Conservation (phyloP, 1,284 basidiomycete genomes). For the Meira miltonrushii region DNA sequence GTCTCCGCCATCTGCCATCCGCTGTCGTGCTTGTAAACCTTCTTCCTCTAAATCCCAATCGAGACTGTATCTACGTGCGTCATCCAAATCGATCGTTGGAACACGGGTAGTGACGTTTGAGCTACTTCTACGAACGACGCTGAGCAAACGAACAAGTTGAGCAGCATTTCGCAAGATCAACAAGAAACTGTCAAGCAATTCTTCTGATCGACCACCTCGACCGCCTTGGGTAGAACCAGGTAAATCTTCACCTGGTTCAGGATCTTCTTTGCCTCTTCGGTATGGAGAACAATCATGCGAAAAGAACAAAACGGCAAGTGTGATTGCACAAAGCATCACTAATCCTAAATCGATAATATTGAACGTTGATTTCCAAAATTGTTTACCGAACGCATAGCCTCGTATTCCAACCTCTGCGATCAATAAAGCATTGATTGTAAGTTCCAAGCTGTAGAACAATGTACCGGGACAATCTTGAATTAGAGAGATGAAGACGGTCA, state of each 20-base stretch:
- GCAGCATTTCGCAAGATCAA: slow-evolving; percentile 47
- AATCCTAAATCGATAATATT: slow-evolving; percentile 47
- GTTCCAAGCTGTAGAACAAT: slow-evolving; percentile 45
- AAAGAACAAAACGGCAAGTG: slow-evolving; percentile 46
- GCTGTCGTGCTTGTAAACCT: slow-evolving; percentile 39
- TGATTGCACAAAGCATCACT: slow-evolving; percentile 44
- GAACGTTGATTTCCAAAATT: slow-evolving; percentile 51
- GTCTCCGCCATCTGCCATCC: slow-evolving; percentile 47
- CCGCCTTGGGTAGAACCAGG: slow-evolving; percentile 9
- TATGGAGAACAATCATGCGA: slow-evolving; percentile 49
- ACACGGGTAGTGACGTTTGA: slow-evolving; percentile 39
- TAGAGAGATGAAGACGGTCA: slow-evolving; percentile 44
- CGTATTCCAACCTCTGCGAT: slow-evolving; percentile 47
- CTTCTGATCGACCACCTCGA: slow-evolving; percentile 40
- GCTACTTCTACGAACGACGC: slow-evolving; percentile 42
- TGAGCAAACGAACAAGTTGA: slow-evolving; percentile 42
- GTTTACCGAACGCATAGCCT: slow-evolving; percentile 44
- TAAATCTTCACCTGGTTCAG: slow-evolving; percentile 15
- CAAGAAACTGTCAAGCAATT: slow-evolving; percentile 46
- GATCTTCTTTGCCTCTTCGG: slow-evolving; percentile 17
- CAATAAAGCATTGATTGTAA: slow-evolving; percentile 44
- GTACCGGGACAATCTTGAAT: slow-evolving; percentile 42
- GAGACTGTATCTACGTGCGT: slow-evolving; percentile 35
- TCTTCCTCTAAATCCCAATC: slow-evolving; percentile 50
- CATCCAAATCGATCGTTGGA: slow-evolving; percentile 39